Evolutionary conservation across 2,329 filamentous ascomycete genomes (phyloP).

Genomic region (Penicillium nordicum): DNA sequence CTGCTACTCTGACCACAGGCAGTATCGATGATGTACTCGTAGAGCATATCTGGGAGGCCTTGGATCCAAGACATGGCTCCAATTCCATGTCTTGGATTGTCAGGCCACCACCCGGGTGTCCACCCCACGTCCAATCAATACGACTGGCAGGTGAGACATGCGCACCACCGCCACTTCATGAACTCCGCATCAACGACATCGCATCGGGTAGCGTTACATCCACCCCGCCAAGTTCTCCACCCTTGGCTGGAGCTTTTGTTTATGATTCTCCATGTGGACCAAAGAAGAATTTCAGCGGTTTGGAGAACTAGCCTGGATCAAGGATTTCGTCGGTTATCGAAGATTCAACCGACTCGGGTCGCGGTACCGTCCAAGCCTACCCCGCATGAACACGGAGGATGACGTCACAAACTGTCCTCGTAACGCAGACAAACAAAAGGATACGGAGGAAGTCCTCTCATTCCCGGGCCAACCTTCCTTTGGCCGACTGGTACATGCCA

Average conservation of each 20-base stretch:
- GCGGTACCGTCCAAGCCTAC: background rate
- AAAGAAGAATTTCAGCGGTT: constrained; percentile 7
- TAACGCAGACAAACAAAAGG: background rate
- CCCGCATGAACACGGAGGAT: constrained; percentile 1
- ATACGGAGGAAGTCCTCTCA: no score
- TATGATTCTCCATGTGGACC: constrained; percentile 6
- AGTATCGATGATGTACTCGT: constrained; percentile 9
- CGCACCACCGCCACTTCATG: constrained; percentile 17
- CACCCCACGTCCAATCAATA: constrained; percentile 14
- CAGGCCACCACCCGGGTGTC: constrained; percentile 11
- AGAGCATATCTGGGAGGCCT: constrained; percentile 2
- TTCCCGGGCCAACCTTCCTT: background rate
- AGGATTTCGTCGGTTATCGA: constrained; percentile 1
- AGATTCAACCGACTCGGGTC: background rate
- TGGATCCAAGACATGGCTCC: constrained; percentile 20
- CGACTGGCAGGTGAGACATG: constrained; percentile 20
- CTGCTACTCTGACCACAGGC: constrained; percentile 4
- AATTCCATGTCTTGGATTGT: constrained; percentile 17
- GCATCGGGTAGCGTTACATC: constrained; percentile 15
- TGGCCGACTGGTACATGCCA: constrained; percentile 1
- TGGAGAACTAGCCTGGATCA: constrained; percentile 1
- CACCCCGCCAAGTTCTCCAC: constrained; percentile 2
- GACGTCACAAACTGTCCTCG: background rate
- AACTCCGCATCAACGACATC: constrained; percentile 15
- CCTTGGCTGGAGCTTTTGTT: constrained; percentile 6